Evolutionary conservation across 176 grass and related monocot genomes (phyloP).

Genomic region (Eleusine indica): DNA sequence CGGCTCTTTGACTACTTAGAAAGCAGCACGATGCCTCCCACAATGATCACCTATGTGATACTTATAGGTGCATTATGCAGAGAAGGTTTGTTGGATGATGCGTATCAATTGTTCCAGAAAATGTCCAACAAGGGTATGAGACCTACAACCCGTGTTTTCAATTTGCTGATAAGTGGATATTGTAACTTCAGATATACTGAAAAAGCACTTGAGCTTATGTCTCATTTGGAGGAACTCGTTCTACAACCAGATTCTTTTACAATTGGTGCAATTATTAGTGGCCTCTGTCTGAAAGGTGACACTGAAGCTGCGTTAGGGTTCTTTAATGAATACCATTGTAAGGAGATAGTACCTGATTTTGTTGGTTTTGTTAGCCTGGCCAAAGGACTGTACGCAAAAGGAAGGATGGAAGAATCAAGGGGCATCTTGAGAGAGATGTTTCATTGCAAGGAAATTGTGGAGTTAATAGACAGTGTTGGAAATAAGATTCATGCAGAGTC

Average conservation of each 20-base stretch:
- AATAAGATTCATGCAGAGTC: constrained; percentile 60
- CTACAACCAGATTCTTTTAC: constrained; percentile 74
- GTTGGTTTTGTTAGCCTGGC: constrained; percentile 76
- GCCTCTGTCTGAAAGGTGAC: constrained; percentile 70
- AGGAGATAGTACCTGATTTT: constrained; percentile 68
- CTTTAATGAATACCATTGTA: constrained; percentile 60
- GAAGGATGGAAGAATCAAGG: constrained; percentile 91
- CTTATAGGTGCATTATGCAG: constrained; percentile 87
- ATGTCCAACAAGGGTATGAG: constrained; percentile 69
- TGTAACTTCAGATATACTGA: constrained; percentile 74
- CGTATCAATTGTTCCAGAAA: constrained; percentile 63
- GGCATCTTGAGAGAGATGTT: constrained; percentile 80
- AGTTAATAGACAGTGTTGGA: constrained; percentile 73
- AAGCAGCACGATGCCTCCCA: constrained; percentile 60
- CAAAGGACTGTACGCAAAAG: constrained; percentile 80
- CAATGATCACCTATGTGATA: constrained; percentile 65
- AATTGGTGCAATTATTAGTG: constrained; percentile 70
- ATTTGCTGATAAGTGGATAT: constrained; percentile 77
- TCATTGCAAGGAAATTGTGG: constrained; percentile 57
- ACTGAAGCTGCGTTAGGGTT: constrained; percentile 70
- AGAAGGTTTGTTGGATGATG: constrained; percentile 84
- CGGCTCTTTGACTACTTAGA: constrained; percentile 79
- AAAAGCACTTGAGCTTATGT: constrained; percentile 66
- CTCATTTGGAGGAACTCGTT: constrained; percentile 58
- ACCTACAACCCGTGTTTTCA: constrained; percentile 68